Conservation (phyloP, 495 filamentous ascomycete genomes). For the Xylaria acuta region DNA sequence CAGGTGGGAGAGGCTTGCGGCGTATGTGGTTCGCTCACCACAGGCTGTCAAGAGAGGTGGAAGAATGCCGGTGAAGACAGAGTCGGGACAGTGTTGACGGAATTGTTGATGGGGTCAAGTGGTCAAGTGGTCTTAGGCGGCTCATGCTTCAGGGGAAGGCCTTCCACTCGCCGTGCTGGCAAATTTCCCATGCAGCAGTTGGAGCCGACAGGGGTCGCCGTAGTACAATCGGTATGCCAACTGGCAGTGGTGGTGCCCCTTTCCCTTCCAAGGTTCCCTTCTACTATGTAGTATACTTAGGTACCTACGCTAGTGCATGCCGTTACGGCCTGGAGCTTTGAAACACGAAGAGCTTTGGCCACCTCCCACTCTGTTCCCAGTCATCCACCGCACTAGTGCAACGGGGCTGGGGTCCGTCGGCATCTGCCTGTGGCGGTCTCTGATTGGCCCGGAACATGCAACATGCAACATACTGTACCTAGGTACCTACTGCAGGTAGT, state of each 20-base stretch:
- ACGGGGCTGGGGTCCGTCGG: background rate
- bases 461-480: too few species aligned
- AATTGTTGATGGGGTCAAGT: slow-evolving; percentile 7
- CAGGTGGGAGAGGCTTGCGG: background rate
- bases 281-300: too few species aligned
- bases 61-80: slow-evolving; percentile 15
- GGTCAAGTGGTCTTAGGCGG: slow-evolving; percentile 25
- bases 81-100: slow-evolving; percentile 14
- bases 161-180: slow-evolving; percentile 36
- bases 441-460: background rate
- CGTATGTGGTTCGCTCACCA: slow-evolving; percentile 12
- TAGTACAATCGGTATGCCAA: background rate
- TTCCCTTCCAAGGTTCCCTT: too few species aligned
- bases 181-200: slow-evolving; percentile 46
- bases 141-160: slow-evolving; percentile 46
- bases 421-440: background rate
- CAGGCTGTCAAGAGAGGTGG: background rate
- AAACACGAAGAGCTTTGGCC: slow-evolving; percentile 39
- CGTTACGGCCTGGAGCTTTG: slow-evolving; percentile 29
- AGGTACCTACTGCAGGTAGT: too few species aligned
- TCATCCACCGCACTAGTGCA: background rate
- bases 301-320: background rate
- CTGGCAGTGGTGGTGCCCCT: slow-evolving; percentile 17
- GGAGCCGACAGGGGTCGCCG: slow-evolving; percentile 17
- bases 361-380: slow-evolving; percentile 19